phyloP scores from a whole-genome alignment of 2,329 filamentous ascomycete genomes.

The Fusarium sacchari region DNA sequence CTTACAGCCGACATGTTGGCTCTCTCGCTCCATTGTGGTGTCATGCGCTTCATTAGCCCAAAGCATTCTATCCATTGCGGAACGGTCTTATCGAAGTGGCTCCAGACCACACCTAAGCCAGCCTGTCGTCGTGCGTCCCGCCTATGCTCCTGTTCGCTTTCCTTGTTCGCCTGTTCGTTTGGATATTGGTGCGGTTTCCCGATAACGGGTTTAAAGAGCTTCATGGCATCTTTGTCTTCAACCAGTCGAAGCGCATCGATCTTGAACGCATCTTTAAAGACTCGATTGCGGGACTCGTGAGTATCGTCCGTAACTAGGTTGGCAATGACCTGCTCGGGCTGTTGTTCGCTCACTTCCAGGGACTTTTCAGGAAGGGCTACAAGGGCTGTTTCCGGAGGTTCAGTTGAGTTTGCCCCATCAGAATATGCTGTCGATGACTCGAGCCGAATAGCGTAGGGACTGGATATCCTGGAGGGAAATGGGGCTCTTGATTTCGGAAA shows the following conservation, averaged over 20 bases:
- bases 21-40: conserved; percentile 46
- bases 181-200: conserved; percentile 45
- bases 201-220: conserved; percentile 43
- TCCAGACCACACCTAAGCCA: conserved; percentile 49
- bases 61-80: conserved; percentile 56
- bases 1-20: conserved; percentile 50
- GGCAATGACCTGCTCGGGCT: conserved; percentile 15
- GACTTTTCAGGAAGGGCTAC: neutral
- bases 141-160: conserved; percentile 35
- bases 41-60: conserved; percentile 50
- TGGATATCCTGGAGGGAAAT: conserved; percentile 31
- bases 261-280: conserved; percentile 46
- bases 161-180: conserved; percentile 33
- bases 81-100: conserved; percentile 41
- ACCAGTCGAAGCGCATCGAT: conserved; percentile 30
- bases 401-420: neutral
- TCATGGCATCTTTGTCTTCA: conserved; percentile 31
- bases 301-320: conserved; percentile 22
- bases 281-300: conserved; percentile 38
- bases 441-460: conserved; percentile 21
- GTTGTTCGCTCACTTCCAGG: conserved; percentile 1
- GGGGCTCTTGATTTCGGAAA: conserved; percentile 34
- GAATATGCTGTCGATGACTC: conserved; percentile 34
- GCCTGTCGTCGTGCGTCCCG: conserved; percentile 49
- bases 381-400: conserved; percentile 8